Evolutionary conservation across 805 yeast species (phyloP), one percentile per base, ranked within the genome.

Genomic region (Saccharomyces mikatae): DNA sequence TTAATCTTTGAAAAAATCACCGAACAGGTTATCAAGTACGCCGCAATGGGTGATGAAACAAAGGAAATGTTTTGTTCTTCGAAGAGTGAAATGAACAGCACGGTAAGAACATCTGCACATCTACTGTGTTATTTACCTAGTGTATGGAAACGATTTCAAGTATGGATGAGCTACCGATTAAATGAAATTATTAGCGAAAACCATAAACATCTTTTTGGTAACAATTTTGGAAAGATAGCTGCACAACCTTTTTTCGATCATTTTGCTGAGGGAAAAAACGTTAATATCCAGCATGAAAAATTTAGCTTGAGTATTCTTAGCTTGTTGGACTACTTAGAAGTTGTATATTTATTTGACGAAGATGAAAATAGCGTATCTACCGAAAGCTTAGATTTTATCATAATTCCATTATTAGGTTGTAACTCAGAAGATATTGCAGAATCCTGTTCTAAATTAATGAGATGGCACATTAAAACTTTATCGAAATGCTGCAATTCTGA

Each of bases 401-500:
- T 66, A 11, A 31, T 68, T n/a, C 26, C 55, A 8, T 54, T 66
- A 17, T 47, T 64, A 30, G 60, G 56, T 28, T 60, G 63, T 31
- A 58, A 62, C 9, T 52, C 56, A 4, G 66, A 61, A 50, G 44
- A 29, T 4, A 46, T 66, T 14, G 57, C 66, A 3, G 28, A 31
- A 1, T 41, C 54, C 5, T 48, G 62, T 44, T 59, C 66, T 3
- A 57, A 59, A 44, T 26, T 66, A 41, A 62, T 82, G 17, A 76
- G 83, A 56, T 85, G 89, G 89, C 77, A 82, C 68, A 72, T 76
- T 28, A 52, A 60, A 1, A 54, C 61, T 0, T 69, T 81, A 5
- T 58, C 62, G 41, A 44, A 52, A n/a, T 22, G 24, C 3, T 63
- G 66, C 46, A 60, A 51, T 1, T 44, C 57, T 1, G 54, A 59